Conservation (phyloP, 352 stramenopile species). For the Phytopythium delawarense region DNA sequence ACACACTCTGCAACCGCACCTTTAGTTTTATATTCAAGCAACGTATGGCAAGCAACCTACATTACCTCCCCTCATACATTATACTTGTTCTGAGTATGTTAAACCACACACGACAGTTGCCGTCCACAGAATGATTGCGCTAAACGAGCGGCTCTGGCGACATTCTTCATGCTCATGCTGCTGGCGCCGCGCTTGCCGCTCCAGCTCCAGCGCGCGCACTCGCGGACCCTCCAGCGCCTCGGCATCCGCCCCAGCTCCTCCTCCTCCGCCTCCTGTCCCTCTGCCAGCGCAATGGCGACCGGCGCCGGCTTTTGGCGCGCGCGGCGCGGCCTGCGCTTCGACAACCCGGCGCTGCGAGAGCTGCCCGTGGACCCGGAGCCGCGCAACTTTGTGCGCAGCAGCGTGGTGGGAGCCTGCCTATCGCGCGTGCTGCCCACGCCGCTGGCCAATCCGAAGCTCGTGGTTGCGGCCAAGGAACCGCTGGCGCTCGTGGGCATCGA, state of each 20-base stretch:
- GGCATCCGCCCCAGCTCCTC: neutral
- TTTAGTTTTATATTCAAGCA: neutral
- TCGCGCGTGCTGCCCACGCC: constrained; percentile 57
- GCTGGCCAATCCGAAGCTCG: constrained; percentile 51
- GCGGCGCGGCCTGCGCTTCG: constrained; percentile 27
- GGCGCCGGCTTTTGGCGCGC: constrained; percentile 43
- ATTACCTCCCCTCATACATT: neutral
- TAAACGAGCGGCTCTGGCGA: neutral
- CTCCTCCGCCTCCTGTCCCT: neutral
- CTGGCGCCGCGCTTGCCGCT: neutral
- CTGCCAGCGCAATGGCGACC: neutral
- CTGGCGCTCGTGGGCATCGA: constrained; percentile 64
- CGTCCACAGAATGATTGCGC: neutral
- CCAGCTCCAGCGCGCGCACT: neutral
- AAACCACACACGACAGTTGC: neutral
- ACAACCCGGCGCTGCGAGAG: constrained; percentile 62
- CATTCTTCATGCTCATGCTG: neutral
- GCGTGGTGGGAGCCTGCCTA: constrained; percentile 55
- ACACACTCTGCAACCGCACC: neutral
- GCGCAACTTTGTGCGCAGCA: constrained; percentile 44
- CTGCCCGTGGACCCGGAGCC: constrained; percentile 54
- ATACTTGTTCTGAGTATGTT: constrained; percentile 2
- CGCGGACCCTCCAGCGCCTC: neutral
- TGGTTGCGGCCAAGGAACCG: constrained; percentile 43
- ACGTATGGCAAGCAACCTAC: neutral